phyloP scores from a whole-genome alignment of 768 basidiomycete genomes.

The Rhodotorula graminis region DNA sequence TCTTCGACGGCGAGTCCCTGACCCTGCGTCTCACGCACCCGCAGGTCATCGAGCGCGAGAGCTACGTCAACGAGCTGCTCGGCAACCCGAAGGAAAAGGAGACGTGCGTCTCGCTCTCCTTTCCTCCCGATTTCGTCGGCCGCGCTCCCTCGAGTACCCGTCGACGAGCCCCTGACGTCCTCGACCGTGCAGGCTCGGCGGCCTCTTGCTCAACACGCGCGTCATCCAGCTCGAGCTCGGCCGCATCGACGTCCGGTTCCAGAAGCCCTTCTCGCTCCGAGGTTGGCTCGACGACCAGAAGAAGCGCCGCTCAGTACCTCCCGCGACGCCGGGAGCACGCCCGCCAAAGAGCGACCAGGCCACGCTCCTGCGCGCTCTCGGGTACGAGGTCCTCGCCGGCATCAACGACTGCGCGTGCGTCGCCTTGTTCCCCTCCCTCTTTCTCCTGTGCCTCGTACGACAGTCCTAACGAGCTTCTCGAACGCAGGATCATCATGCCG shows the following conservation, averaged over 20 bases:
- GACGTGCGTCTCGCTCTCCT: conserved; percentile 4
- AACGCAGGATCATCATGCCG: conserved; percentile 39
- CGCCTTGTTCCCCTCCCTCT: too few relatives aligned
- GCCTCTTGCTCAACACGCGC: conserved; percentile 22
- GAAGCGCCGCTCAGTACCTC: conserved; percentile 12
- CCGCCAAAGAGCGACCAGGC: conserved; percentile 31
- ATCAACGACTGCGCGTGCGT: conserved; percentile 37
- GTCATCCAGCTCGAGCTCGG: conserved; percentile 40
- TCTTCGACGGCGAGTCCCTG: too few relatives aligned
- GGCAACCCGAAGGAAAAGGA: conserved; percentile 42
- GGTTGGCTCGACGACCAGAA: conserved; percentile 34
- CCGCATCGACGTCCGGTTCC: conserved; percentile 42
- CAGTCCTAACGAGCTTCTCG: neutral
- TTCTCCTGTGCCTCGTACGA: too few relatives aligned
- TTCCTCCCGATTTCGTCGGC: neutral
- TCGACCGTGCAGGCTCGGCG: conserved; percentile 2
- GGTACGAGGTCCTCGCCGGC: conserved; percentile 37
- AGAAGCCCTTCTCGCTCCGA: conserved; percentile 39
- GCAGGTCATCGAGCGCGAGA: conserved; percentile 29
- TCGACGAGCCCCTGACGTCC: neutral
- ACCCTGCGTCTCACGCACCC: too few relatives aligned
- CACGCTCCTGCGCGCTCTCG: conserved; percentile 33
- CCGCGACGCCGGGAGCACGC: neutral
- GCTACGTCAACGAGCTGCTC: conserved; percentile 39
- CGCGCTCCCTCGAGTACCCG: neutral